Base-by-base conservation (phyloP, 2,329 filamentous ascomycete species). In the Seiridium unicorne region DNA sequence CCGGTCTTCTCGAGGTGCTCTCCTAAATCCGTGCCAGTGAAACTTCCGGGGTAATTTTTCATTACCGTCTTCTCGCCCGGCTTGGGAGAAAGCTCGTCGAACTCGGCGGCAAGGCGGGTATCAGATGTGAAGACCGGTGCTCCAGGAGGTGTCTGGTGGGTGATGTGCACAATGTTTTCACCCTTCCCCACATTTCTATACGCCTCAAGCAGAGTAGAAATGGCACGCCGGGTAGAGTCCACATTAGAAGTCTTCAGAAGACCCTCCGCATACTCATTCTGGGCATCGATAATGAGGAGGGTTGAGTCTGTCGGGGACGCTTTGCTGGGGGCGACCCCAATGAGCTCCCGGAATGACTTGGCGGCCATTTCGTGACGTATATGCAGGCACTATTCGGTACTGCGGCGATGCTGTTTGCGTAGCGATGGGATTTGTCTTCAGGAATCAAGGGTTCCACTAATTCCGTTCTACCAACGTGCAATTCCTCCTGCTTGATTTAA, bases 241-340 rank as follows among this genome's bases (percentile, higher is more conserved):
- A 87, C 79, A 61, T 88, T 80, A 46, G 78, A 74, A 40, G 86
- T 83, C 31, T 81, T 78, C 1, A 90, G 79, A 4, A 79, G 75
- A 51, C 88, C 88, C 2, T 78, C 73, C 9, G 83, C 82, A 63
- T 88, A 90, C 73, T 91, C 88, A 68, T 89, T 89, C 68, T 91
- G 88, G 1, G 88, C 88, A 69, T 90, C 87, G 68, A 90, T 86
- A 72, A 90, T 89, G 66, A 90, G 73, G 49, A 90, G 79, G 2
- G 82, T 81, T 63, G 82, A 86, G 73, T 90, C 86, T 48, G 73
- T 70, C 0, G 81, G 75, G 0, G 83, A 82, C 6, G 86, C 86
- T 0, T 81, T 83, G 11, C 83, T 85, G 32, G 81, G 79, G 8
- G 77, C 69, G 10, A 81, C 74, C 60, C 87, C 87, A 58, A 89